Conservation (phyloP, 2,329 filamentous ascomycete species). For the Fusarium phyllophilum region DNA sequence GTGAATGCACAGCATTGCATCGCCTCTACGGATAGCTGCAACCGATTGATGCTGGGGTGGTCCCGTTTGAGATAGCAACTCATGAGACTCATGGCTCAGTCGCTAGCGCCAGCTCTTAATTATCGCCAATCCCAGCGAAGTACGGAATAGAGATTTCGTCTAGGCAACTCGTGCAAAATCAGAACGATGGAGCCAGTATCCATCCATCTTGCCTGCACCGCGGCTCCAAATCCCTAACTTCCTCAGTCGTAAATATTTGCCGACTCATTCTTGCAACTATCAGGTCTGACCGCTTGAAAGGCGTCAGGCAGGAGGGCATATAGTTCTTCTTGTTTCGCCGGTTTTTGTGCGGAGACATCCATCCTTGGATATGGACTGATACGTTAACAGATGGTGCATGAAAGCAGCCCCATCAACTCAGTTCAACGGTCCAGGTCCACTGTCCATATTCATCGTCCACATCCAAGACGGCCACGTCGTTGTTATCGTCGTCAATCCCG, state of each 20-base stretch:
- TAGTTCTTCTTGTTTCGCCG: conserved; percentile 14
- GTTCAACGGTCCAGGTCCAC: not conserved
- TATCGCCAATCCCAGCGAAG: not conserved
- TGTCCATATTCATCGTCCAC: conserved; percentile 4
- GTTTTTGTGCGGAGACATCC: conserved; percentile 24
- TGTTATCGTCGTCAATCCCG: conserved; percentile 26
- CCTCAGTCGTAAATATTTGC: not conserved
- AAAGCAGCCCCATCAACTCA: conserved; percentile 6
- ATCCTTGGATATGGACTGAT: conserved; percentile 2
- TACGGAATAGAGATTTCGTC: not conserved
- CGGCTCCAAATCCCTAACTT: not conserved
- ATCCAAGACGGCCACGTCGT: conserved; percentile 29
- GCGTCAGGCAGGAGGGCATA: conserved; percentile 21
- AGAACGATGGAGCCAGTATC: not conserved
- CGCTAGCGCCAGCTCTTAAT: conserved; percentile 5
- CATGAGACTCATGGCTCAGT: conserved; percentile 2
- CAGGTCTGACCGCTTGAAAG: conserved; percentile 43
- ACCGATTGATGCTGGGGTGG: not conserved
- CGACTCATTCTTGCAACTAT: conserved; percentile 14
- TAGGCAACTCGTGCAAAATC: not conserved
- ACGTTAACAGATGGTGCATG: conserved; percentile 16
- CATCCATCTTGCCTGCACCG: not conserved
- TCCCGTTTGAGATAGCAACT: not conserved
- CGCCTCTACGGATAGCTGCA: not conserved
- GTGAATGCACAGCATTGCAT: conserved; percentile 18